These are phyloP conservation scores for Euphorbia schlechtendalii DNA, from an alignment of 441 rosid species.

Conservation along the genomic window DNA sequence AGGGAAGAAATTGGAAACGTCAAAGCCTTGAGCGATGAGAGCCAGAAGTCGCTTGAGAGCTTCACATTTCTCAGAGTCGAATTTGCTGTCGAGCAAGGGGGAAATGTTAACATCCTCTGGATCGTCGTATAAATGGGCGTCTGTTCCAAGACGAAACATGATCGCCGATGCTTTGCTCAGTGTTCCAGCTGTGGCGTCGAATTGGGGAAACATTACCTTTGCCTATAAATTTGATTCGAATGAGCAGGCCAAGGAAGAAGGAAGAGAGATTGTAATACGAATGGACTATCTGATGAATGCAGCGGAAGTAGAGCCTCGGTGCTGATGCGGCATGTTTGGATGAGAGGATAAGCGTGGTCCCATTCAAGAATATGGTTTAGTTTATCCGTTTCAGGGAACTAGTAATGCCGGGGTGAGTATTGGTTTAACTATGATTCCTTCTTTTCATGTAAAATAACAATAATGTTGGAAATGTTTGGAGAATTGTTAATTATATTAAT, in stretches of 20 bases:
- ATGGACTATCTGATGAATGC: no score
- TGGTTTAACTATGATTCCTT: no score
- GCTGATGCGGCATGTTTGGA: background rate
- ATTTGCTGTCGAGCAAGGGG: conserved; percentile 80
- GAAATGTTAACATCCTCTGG: conserved; percentile 88
- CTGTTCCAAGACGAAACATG: conserved; percentile 79
- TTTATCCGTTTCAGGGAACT: background rate
- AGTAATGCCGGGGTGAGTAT: no score
- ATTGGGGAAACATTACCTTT: conserved; percentile 54
- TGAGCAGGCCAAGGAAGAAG: no score
- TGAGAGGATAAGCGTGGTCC: background rate
- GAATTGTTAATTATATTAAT: no score
- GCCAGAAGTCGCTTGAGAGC: conserved; percentile 96
- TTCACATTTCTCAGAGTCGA: conserved; percentile 88
- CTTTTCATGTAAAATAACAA: no score
- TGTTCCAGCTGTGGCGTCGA: conserved; percentile 73
- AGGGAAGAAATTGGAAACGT: conserved; percentile 95
- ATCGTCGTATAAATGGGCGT: conserved; percentile 93
- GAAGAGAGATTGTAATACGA: no score
- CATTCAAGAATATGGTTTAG: no score
- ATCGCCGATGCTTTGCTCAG: conserved; percentile 87
- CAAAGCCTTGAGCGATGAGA: conserved; percentile 87
- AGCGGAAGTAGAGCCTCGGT: background rate
- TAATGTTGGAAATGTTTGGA: no score
- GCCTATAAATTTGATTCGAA: background rate